phyloP scores from a whole-genome alignment of 257 asterid species.

The Oldenlandia corymbosa region DNA sequence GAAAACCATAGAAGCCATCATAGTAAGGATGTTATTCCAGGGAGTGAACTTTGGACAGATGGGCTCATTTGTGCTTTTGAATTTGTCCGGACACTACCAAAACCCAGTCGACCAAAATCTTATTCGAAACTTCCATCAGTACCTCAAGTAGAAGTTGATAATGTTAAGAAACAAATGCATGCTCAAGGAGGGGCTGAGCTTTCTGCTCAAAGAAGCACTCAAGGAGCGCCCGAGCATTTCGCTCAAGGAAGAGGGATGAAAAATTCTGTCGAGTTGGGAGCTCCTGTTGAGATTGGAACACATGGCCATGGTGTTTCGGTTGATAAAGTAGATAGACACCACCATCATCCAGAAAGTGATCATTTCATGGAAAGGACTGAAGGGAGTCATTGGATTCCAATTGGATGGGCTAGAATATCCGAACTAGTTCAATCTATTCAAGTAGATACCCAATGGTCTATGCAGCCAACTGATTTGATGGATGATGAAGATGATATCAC shows the following conservation, averaged over 20 bases:
- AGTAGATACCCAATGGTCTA: slow-evolving; percentile 60
- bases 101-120: slow-evolving; percentile 33
- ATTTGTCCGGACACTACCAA: slow-evolving; percentile 53
- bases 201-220: slow-evolving; percentile 19
- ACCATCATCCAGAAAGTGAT: slow-evolving; percentile 19
- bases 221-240: slow-evolving; percentile 13
- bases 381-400: slow-evolving; percentile 75
- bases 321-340: slow-evolving; percentile 28
- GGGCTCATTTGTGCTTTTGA: slow-evolving; percentile 95
- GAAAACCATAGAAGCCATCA: slow-evolving; percentile 44
- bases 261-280: slow-evolving; percentile 30
- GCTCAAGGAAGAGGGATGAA: slow-evolving; percentile 22
- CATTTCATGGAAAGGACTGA: slow-evolving; percentile 32
- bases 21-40: slow-evolving; percentile 48
- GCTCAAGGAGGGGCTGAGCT: slow-evolving; percentile 26
- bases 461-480: slow-evolving; percentile 39
- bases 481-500: slow-evolving; percentile 73
- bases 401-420: slow-evolving; percentile 82
- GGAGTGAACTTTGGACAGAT: slow-evolving; percentile 70
- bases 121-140: slow-evolving; percentile 26
- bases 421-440: slow-evolving; percentile 63
- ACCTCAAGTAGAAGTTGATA: slow-evolving; percentile 22
- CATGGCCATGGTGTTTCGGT: slow-evolving; percentile 22
- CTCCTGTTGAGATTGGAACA: slow-evolving; percentile 35
- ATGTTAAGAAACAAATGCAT: slow-evolving; percentile 23